phyloP scores from a whole-genome alignment of 768 basidiomycete genomes.

The Tubosaeta brunneosetosa region DNA sequence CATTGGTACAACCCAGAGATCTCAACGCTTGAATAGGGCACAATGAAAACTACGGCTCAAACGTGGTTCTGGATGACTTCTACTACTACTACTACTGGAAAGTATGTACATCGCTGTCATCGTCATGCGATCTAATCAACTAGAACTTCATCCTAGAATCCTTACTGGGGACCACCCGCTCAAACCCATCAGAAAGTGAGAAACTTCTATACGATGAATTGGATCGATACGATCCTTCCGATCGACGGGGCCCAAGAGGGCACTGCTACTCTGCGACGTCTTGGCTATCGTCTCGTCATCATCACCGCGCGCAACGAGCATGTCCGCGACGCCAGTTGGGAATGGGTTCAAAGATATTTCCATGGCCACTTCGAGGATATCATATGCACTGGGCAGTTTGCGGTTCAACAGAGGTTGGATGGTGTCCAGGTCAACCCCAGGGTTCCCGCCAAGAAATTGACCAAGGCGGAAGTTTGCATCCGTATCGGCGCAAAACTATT shows the following conservation, averaged over 20 bases:
- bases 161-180: slow-evolving; percentile 55
- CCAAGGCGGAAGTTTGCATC: slow-evolving; percentile 70
- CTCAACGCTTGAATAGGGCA: slow-evolving; percentile 47
- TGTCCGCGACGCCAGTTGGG: slow-evolving; percentile 53
- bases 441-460: slow-evolving; percentile 47
- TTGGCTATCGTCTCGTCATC: slow-evolving; percentile 68
- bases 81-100: slow-evolving; percentile 80
- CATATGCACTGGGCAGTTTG: slow-evolving; percentile 74
- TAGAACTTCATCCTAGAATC: slow-evolving; percentile 32
- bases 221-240: slow-evolving; percentile 44
- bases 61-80: slow-evolving; percentile 51
- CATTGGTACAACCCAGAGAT: not conserved
- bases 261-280: slow-evolving; percentile 45
- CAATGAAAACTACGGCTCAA: slow-evolving; percentile 52
- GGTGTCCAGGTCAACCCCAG: slow-evolving; percentile 21
- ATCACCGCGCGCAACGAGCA: slow-evolving; percentile 68
- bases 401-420: slow-evolving; percentile 37
- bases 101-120: slow-evolving; percentile 29
- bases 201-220: slow-evolving; percentile 51
- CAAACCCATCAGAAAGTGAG: slow-evolving; percentile 58
- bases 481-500: slow-evolving; percentile 59
- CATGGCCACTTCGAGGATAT: slow-evolving; percentile 58
- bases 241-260: slow-evolving; percentile 62
- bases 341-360: slow-evolving; percentile 64
- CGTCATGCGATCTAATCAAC: not conserved